phyloP scores from a whole-genome alignment of 2,329 filamentous ascomycete species.

The Tolypocladium capitatum region DNA sequence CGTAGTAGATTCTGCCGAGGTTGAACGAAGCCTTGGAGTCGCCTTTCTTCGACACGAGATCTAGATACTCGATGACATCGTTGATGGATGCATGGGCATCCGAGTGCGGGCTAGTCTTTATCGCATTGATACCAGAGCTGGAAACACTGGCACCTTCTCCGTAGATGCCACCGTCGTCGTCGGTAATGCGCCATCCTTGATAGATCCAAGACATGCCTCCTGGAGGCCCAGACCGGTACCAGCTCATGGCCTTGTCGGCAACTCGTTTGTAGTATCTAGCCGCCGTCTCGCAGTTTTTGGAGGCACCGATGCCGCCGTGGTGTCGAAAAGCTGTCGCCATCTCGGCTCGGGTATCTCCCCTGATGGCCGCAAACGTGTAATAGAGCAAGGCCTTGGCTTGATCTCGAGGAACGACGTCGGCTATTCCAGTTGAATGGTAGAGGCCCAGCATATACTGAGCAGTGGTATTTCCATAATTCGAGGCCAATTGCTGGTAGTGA shows the following conservation, averaged over 20 bases:
- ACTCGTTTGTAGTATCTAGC: conserved; percentile 84
- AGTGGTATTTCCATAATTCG: conserved; percentile 69
- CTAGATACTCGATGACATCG: conserved; percentile 88
- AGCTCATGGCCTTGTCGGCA: conserved; percentile 81
- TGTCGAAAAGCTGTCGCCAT: conserved; percentile 90
- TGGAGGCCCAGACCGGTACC: conserved; percentile 80
- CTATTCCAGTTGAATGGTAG: conserved; percentile 89
- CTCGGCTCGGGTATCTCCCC: conserved; percentile 71
- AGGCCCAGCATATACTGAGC: conserved; percentile 93
- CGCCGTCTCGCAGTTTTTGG: conserved; percentile 74
- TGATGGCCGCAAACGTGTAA: conserved; percentile 82
- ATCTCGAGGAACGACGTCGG: conserved; percentile 64
- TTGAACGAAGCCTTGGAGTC: conserved; percentile 80
- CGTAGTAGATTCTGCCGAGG: conserved; percentile 75
- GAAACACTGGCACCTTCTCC: conserved; percentile 87
- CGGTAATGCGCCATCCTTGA: conserved; percentile 75
- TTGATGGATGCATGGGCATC: conserved; percentile 78
- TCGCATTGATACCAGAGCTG: conserved; percentile 73
- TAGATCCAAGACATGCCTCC: conserved; percentile 67
- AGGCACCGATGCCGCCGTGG: conserved; percentile 70
- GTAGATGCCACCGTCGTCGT: conserved; percentile 84
- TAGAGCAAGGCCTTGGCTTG: conserved; percentile 88
- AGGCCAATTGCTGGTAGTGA: conserved; percentile 68
- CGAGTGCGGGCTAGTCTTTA: conserved; percentile 57
- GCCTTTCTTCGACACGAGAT: conserved; percentile 80